Base-by-base conservation (phyloP, 2,329 filamentous ascomycete species). In the Talaromyces sp. region DNA sequence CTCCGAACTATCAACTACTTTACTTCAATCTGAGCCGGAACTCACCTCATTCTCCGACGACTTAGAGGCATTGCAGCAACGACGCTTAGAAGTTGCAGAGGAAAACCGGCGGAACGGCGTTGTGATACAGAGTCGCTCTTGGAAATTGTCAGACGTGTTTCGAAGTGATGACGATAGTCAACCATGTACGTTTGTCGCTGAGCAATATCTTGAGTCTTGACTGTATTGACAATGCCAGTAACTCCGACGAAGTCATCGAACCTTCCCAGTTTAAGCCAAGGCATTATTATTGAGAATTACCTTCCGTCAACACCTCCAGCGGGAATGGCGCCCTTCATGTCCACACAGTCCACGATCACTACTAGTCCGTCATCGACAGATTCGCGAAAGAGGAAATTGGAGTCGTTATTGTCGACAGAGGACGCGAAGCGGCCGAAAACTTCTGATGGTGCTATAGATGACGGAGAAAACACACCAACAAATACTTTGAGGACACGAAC, bases 121-220 rank as follows among this genome's bases (percentile, higher is more conserved):
- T 17, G 77, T 80, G 40, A 80, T 80, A n/a, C 78, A 79, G 67
- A 77, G 79, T 62, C 75, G 78, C 5, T 72, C 77, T 40, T 80
- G 78, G 78, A 75, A 78, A 64, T 59, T 80, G 22, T 77, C 76
- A 5, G 78, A 80, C 70, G 73, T 78, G 5, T 80, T 80, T 68
- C 73, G 75, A 29, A 80, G 78, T 67, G 78, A 80, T 70, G 78
- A 79, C 65, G 76, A 79, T 58, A 71, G 75, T 70, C 74, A 70
- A 68, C 72, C 73, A 65, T 71, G 78, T 80, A 68, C 29, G 72
- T 54, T 11, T 40, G 59, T 13, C 45, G 13, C 34, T 10, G 29
- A 51, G 43, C 22, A 27, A n/a, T 34, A 22, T 8, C 19, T 25
- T 54, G 25, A 43, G 22, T 45, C 22, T 49, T 47, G 27, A 49